Conservation (phyloP, 768 basidiomycete species). For the Rhizopogon vesiculosus region DNA sequence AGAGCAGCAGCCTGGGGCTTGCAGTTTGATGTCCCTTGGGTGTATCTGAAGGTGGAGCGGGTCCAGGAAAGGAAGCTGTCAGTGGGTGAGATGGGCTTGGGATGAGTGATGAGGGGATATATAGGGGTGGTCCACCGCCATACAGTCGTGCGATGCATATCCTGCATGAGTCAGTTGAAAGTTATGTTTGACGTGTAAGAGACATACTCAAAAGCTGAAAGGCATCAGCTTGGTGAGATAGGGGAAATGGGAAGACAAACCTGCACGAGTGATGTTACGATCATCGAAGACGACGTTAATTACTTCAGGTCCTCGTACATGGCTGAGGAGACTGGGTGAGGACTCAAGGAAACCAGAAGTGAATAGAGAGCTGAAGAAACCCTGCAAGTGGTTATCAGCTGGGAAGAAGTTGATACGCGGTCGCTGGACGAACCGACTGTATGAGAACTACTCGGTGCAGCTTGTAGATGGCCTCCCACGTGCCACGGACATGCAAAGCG, state of each 20-base stretch:
- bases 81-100: slow-evolving; percentile 68
- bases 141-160: slow-evolving; percentile 85
- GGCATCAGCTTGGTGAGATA: slow-evolving; percentile 9
- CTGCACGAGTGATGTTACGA: slow-evolving; percentile 82
- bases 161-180: slow-evolving; percentile 34
- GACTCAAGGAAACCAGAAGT: slow-evolving; percentile 76
- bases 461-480: slow-evolving; percentile 71
- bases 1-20: slow-evolving; percentile 76
- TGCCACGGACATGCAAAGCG: slow-evolving; percentile 59
- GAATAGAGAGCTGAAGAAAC: slow-evolving; percentile 87
- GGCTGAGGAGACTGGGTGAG: slow-evolving; percentile 14
- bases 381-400: slow-evolving; percentile 34
- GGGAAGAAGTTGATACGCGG: neutral
- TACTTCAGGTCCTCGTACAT: slow-evolving; percentile 38
- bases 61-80: slow-evolving; percentile 54
- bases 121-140: slow-evolving; percentile 75
- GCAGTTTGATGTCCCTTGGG: slow-evolving; percentile 66
- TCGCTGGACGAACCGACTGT: slow-evolving; percentile 53
- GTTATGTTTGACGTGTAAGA: neutral
- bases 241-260: slow-evolving; percentile 34
- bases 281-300: slow-evolving; percentile 78
- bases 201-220: slow-evolving; percentile 83
- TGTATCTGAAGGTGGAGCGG: slow-evolving; percentile 16
- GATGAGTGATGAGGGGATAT: slow-evolving; percentile 58
- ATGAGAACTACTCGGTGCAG: slow-evolving; percentile 85